Percentiles rank a stretch among this genome's conserved stretches.
Evolutionary conservation across 1,284 basidiomycete genomes (phyloP).

Genomic region (Phenoliferia sp.): DNA sequence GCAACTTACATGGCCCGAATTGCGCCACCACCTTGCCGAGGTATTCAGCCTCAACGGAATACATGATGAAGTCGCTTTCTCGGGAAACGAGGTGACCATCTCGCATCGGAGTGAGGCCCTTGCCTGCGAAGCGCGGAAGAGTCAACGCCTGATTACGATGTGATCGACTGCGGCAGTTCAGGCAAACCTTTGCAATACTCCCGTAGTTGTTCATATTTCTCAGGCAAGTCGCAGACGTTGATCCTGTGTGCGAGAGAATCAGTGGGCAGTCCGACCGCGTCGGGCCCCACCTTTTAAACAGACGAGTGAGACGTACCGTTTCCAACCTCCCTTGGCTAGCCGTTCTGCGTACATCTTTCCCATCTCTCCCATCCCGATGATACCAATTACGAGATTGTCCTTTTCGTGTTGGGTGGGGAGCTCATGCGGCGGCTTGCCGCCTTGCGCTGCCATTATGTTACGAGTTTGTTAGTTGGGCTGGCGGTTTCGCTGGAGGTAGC

Average conservation of each 20-base stretch:
- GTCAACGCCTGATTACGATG: not conserved
- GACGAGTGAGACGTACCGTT: slow-evolving; percentile 55
- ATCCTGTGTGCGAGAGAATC: slow-evolving; percentile 53
- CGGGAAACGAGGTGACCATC: slow-evolving; percentile 82
- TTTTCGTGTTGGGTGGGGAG: not conserved
- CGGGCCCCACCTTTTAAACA: not conserved
- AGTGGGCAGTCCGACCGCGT: not conserved
- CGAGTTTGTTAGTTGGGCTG: no score
- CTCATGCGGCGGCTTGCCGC: not conserved
- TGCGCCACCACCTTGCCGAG: slow-evolving; percentile 76
- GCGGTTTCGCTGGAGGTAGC: no score
- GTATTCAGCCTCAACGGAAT: slow-evolving; percentile 89
- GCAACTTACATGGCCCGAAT: slow-evolving; percentile 81
- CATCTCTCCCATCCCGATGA: slow-evolving; percentile 62
- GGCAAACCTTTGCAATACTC: slow-evolving; percentile 59
- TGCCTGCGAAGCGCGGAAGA: slow-evolving; percentile 27
- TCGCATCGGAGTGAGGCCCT: slow-evolving; percentile 59
- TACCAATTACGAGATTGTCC: slow-evolving; percentile 30
- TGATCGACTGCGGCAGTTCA: not conserved
- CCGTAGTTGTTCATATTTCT: slow-evolving; percentile 64
- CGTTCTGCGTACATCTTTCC: slow-evolving; percentile 84
- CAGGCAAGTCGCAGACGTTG: slow-evolving; percentile 83
- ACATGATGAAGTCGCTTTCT: slow-evolving; percentile 80
- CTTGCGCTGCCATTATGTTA: no score
- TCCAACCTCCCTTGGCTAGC: slow-evolving; percentile 73